Conservation (phyloP, 768 basidiomycete species). For the Rhodotorula taiwanensis region DNA sequence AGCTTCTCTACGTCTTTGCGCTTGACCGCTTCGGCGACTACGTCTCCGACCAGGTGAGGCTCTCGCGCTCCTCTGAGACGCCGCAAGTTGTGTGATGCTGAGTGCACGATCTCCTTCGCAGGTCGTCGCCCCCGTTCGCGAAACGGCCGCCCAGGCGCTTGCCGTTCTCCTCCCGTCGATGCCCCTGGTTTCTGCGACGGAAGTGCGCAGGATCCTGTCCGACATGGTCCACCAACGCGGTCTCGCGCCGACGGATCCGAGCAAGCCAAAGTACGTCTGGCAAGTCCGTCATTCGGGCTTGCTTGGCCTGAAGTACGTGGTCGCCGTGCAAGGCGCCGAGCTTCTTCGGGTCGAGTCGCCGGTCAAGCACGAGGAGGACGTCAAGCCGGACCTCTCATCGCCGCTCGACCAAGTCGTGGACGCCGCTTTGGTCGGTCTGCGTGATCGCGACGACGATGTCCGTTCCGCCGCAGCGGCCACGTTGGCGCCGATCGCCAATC, state of each 20-base stretch:
- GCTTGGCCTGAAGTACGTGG: constrained; percentile 94
- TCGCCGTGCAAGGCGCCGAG: constrained; percentile 75
- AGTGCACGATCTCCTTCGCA: constrained; percentile 35
- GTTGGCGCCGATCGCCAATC: constrained; percentile 73
- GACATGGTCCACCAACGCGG: constrained; percentile 78
- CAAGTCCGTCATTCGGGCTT: constrained; percentile 97
- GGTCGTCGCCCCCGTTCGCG: constrained; percentile 93
- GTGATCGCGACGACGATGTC: constrained; percentile 91
- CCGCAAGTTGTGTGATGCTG: no score
- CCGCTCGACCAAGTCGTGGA: constrained; percentile 69
- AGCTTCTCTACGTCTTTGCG: constrained; percentile 80
- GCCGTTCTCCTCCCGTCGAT: constrained; percentile 83
- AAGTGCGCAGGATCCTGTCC: constrained; percentile 74
- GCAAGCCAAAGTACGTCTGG: constrained; percentile 63
- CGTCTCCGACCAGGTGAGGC: constrained; percentile 71
- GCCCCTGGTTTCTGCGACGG: constrained; percentile 67
- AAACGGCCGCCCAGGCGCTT: constrained; percentile 88
- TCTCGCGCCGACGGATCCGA: constrained; percentile 48
- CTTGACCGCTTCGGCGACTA: constrained; percentile 98
- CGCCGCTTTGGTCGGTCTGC: constrained; percentile 79
- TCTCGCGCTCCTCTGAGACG: neutral
- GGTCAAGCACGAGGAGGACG: constrained; percentile 9
- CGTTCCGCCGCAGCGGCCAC: constrained; percentile 90
- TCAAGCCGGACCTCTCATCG: constrained; percentile 11
- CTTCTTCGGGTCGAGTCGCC: constrained; percentile 53